Evolutionary conservation across 2,329 filamentous ascomycete genomes (phyloP), one percentile per base, ranked within the genome.

Genomic region (Beauveria rudraprayagi): DNA sequence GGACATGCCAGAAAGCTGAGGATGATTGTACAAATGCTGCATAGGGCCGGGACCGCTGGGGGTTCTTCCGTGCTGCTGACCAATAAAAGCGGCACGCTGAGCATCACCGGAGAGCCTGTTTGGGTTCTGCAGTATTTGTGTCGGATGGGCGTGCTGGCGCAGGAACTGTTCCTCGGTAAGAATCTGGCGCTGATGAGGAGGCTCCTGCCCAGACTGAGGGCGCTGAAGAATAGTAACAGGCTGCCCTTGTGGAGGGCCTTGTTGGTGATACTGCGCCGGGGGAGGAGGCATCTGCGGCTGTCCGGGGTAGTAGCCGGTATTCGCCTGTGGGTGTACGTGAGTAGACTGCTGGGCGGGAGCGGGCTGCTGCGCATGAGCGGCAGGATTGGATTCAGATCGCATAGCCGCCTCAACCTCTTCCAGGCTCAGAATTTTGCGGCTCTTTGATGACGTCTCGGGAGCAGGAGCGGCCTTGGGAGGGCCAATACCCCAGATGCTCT

Each of bases 341-440:
- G 19, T 7, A 10, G 46, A 17, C 46, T 57, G 40, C 28, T 57
- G 54, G 3, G 56, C 30, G 17, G 56, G 44, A 37, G 11, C 34
- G 11, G 34, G 34, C 26, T 37, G 34, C 34, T 37, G 34, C 34
- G 11, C 34, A 37, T 37, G 34, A 16, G 66, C 24, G 11, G 78
- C 75, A 64, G 80, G 81, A 67, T 83, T 82, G 37, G 84, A 76
- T 66, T 92, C 88, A 40, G 83, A 81, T 63, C 90, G 85, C 88
- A 99, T 92, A 65, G 91, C 87, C 59, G 93, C 93, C 76, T 99
- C 94, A 22, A 99, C 92, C 77, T 99, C 94, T 72, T 97, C 94
- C 69, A 99, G 75, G 69, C 91, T 97, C 89, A 99, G 87, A 76
- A 97, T 88, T 78, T 92, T 97, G 69, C 86, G 86, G 47, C 81